Percentiles rank a stretch among this genome's conserved stretches.
Evolutionary conservation across 257 asterid genomes (phyloP).

Genomic region (Solanum sejunctum): DNA sequence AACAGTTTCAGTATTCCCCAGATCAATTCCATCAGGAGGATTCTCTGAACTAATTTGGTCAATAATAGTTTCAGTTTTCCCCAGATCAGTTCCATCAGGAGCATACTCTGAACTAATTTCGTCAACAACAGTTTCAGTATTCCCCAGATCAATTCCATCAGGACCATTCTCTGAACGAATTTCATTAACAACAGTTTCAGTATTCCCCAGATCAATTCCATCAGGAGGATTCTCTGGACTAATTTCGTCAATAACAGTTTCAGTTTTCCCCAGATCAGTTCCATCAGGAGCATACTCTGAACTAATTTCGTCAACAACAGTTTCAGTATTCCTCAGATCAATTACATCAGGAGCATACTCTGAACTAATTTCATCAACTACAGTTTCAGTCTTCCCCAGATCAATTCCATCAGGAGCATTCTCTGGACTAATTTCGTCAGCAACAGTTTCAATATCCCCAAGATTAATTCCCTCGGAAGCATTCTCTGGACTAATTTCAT

Average conservation of each 20-base stretch:
- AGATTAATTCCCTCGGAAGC: too few relatives aligned
- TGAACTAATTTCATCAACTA: neutral
- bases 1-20: conserved; percentile 4
- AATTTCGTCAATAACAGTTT: neutral
- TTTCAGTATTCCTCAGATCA: neutral
- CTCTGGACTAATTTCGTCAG: neutral
- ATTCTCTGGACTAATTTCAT: neutral
- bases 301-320: neutral
- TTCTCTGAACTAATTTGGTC: neutral
- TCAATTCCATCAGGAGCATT: neutral
- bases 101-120: neutral
- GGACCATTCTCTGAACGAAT: neutral
- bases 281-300: too few relatives aligned
- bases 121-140: neutral
- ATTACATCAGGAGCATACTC: neutral
- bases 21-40: neutral
- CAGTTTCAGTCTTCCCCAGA: conserved; percentile 1
- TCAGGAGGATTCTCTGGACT: neutral
- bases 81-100: neutral
- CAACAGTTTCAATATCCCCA: conserved; percentile 5
- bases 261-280: neutral
- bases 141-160: conserved; percentile 1
- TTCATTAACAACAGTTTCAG: neutral
- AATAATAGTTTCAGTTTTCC: neutral
- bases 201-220: conserved; percentile 4